A percentile compares a stretch with the other conserved stretches of the same genome.
Conservation (phyloP, 257 asterid genomes). For the Cordia subcordata region DNA sequence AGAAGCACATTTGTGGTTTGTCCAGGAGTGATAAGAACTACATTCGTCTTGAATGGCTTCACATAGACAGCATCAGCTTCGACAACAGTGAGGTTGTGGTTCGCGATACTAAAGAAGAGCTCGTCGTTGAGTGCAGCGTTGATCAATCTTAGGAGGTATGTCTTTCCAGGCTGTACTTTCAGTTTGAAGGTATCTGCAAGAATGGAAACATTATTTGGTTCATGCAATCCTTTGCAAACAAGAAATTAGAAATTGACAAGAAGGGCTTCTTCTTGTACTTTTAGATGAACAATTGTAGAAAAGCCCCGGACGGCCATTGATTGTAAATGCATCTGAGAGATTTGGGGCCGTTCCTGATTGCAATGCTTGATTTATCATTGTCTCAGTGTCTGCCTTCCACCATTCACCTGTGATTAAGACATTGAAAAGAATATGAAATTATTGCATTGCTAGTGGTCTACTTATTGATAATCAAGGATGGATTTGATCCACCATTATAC, state of each 20-base stretch:
- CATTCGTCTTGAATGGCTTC: conserved; percentile 45
- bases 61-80: conserved; percentile 59
- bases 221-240: too few species aligned
- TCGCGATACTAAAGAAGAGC: conserved; percentile 54
- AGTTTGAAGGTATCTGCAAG: conserved; percentile 48
- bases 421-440: background rate
- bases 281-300: conserved; percentile 49
- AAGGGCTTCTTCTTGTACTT: conserved; percentile 20
- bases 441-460: background rate
- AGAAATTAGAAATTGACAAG: background rate
- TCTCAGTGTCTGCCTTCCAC: conserved; percentile 66
- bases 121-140: conserved; percentile 65
- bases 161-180: conserved; percentile 51
- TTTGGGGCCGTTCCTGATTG: conserved; percentile 60
- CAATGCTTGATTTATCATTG: conserved; percentile 42
- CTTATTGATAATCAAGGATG: too few species aligned
- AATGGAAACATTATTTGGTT: too few species aligned
- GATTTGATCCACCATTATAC: too few species aligned
- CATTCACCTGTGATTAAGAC: conserved; percentile 44
- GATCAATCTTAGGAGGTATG: conserved; percentile 50
- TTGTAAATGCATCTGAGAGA: conserved; percentile 54
- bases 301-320: conserved; percentile 62
- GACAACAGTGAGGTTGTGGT: conserved; percentile 50
- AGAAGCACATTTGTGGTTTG: conserved; percentile 61
- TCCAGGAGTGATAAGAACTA: conserved; percentile 50